phyloP scores from a whole-genome alignment of 116 monocot species.

The Papilionanthe hybrid region DNA sequence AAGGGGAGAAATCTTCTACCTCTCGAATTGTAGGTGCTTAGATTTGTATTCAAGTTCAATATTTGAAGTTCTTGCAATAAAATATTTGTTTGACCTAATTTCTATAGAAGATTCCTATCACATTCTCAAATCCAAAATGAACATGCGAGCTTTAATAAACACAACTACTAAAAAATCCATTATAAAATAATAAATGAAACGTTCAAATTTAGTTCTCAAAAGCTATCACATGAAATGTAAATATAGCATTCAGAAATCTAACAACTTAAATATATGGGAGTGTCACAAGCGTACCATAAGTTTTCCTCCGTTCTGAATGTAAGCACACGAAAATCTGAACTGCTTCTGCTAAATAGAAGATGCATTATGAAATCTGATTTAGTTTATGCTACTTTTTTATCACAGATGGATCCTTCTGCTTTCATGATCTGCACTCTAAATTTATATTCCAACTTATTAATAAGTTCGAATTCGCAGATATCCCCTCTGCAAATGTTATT shows the following conservation, averaged over 20 bases:
- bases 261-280: neutral
- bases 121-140: neutral
- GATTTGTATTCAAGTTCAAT: too few relatives aligned
- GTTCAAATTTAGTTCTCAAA: neutral
- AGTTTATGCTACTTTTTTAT: neutral
- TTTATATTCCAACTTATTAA: neutral
- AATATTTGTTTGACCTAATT: too few relatives aligned
- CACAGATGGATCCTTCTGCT: neutral
- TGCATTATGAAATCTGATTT: neutral
- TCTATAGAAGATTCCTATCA: too few relatives aligned
- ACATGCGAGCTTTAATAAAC: neutral
- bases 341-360: neutral
- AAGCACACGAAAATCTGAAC: neutral
- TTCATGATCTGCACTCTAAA: conserved; percentile 7
- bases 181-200: neutral
- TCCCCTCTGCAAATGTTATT: conserved; percentile 15
- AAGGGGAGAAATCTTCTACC: too few relatives aligned
- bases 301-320: neutral
- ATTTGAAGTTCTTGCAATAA: too few relatives aligned
- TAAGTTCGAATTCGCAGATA: conserved; percentile 6
- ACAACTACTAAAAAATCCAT: neutral
- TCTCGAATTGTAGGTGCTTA: too few relatives aligned
- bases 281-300: neutral
- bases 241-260: neutral
- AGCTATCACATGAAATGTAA: neutral